Base-by-base conservation (phyloP, 768 basidiomycete genomes). In the Neoboletus subvelutipes region DNA sequence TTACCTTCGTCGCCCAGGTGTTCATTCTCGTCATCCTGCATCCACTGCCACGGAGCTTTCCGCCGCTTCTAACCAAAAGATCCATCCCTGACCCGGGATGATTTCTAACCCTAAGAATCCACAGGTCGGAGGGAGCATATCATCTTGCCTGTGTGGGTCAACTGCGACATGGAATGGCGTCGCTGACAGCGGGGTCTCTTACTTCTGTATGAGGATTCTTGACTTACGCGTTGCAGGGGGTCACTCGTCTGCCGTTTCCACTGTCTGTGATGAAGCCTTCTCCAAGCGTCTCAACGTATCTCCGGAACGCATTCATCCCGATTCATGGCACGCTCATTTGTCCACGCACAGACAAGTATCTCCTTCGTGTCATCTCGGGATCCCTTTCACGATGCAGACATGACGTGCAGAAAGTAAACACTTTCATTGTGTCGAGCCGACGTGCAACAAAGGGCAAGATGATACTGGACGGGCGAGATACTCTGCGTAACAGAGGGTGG, bases 31-130 rank as follows among this genome's bases (percentile, higher is more conserved):
- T 53, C 63, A 58, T 59, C 39, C 54, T 59, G 61, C 62, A 53
- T 55, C 64, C 57, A 58, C 65, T 65, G 62, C 73, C 77, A 69
- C 60, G 55, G 58, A 63, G 56, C 62, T 59, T 61, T 52, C 66
- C 63, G 63, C 68, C 70, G 59, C 58, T 75, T 73, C 68, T 74
- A 80, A 77, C 80, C 81, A 83, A 78, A 80, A 80, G 71, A 70
- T 78, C 75, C 77, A 73, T 78, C 76, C 76, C 68, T 69, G 64
- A 67, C 66, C 50, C 29, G 63, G 67, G 73, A 80, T 80, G 81
- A 72, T 71, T 76, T 80, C 80, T 84, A 85, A 85, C 83, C 83
- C 82, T 84, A 85, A 78, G 76, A 68, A 64, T 67, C 58, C 65
- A 64, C 65, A 66, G 76, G 73, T 69, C 63, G 61, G 54, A 54